Base-by-base conservation (phyloP, 2,329 filamentous ascomycete genomes). In the Calycina marina region DNA sequence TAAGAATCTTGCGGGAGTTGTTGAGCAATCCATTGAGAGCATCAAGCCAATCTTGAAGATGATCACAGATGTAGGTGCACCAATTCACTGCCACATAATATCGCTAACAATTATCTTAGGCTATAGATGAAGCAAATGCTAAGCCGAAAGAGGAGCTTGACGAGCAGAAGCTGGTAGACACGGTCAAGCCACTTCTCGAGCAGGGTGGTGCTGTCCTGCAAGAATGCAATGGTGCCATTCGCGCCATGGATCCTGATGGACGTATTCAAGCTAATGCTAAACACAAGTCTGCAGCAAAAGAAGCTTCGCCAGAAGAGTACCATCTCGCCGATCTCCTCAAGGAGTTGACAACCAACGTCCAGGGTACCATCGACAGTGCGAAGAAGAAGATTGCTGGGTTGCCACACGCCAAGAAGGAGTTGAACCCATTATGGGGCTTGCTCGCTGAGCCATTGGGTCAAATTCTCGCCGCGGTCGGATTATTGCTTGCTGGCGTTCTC, bases 401-500 rank as follows among this genome's bases (percentile, higher is more conserved):
- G 81, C 85, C 86, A 4, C 80, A 92, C 45, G 86, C 84, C 26
- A 92, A 93, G 77, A 88, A 93, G 67, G 77, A 88, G 63, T 68
- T 93, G 39, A 93, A 88, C 61, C 85, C 86, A 8, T 72, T 94
- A 17, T 93, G 85, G 84, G 73, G 64, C 17, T 63, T 93, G 30
- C 62, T 90, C 10, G 45, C 50, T 14, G 83, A 93, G 64, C 86
- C 86, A 8, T 63, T 93, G 14, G 83, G 85, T 68, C 86, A 94
- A 67, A 93, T 93, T 52, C 69, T 93, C 30, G 83, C 85, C 6
- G 85, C 82, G 8, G 85, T 93, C 28, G 86, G 86, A 14, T 60
- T 93, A 37, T 57, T 93, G 41, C 64, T 94, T 39, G 76, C 65
- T 31, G 85, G 86, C 54, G 85, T 94, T 0, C 65, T 94, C 5